Base-by-base conservation (phyloP, 192 early-diverging fungal species). In the Allomyces javanicus region DNA sequence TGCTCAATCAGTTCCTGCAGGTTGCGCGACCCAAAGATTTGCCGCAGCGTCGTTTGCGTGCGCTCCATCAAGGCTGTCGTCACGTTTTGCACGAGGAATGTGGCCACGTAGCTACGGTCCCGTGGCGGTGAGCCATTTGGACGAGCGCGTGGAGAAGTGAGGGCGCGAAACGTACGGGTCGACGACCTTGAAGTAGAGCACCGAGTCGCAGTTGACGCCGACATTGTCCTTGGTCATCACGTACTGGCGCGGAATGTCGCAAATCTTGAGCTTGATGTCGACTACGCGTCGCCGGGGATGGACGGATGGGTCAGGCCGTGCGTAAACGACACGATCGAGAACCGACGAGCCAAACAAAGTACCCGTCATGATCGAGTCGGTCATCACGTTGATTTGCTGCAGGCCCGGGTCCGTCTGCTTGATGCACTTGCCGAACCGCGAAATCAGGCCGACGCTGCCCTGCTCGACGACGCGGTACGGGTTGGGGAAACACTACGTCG, bases 171-270 rank as follows among this genome's bases (percentile, higher is more conserved):
- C 33, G 55, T 88, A 93, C 9, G 89, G 89, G 66, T 91, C 87
- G n/a, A 83, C 74, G 58, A 88, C 72, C 65, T 90, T 81, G 90
- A 90, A 95, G 68, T 87, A 94, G 0, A 96, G 74, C 0, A 96
- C 90, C 10, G 86, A 84, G 72, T 93, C 92, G 67, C 93, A 91
- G 3, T 72, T 70, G 25, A 93, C 81, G 27, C 79, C 86, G 64
- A 93, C 89, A 68, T 96, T 96, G 75, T 95, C 92, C 72, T 94
- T 90, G 55, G 89, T 91, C 75, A 91, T 89, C 67, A 94, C 87
- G 14, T 78, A 72, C 71, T 93, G 87, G 24, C 72, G 65, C 43
- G 81, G 80, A 25, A 93, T 84, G 7, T 84, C 68, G 44, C 69
- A 64, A 19, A 88, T 81, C 68, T 85, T 79, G 11, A 89, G 77